Evolutionary conservation across 2,329 filamentous ascomycete species (phyloP).

Genomic region (Tolypocladium endophyticum): DNA sequence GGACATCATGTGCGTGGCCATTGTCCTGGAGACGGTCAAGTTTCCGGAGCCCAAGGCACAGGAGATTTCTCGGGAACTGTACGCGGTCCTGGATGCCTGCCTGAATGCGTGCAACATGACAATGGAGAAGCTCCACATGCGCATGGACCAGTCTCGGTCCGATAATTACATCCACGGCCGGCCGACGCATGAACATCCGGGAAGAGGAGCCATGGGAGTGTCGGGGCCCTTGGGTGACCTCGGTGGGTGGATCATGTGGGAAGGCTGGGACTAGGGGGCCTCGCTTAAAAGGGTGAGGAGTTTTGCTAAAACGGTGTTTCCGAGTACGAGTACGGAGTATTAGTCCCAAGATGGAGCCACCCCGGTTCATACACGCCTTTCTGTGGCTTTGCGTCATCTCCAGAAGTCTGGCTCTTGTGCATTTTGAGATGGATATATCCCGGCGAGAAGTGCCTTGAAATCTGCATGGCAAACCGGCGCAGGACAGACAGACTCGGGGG

Average conservation of each 20-base stretch:
- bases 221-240: conserved; percentile 15
- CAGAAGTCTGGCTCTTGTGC: not conserved
- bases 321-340: too few species aligned
- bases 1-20: conserved; percentile 36
- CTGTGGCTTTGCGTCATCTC: too few species aligned
- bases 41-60: conserved; percentile 29
- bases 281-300: not conserved
- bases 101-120: conserved; percentile 32
- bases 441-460: not conserved
- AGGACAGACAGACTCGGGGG: not conserved
- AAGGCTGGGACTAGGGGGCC: conserved; percentile 23
- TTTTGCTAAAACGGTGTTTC: too few species aligned
- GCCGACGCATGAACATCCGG: conserved; percentile 19
- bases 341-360: not conserved
- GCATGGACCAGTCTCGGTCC: conserved; percentile 11
- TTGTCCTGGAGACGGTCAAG: conserved; percentile 36
- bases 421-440: conserved; percentile 1
- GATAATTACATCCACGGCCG: conserved; percentile 14
- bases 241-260: conserved; percentile 28
- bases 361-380: not conserved
- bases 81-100: conserved; percentile 32
- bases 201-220: conserved; percentile 12
- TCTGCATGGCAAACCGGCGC: not conserved
- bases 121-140: conserved; percentile 20
- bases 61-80: conserved; percentile 29